Conservation (phyloP, 305 asterid species). For the Fraxinus angustifolia region DNA sequence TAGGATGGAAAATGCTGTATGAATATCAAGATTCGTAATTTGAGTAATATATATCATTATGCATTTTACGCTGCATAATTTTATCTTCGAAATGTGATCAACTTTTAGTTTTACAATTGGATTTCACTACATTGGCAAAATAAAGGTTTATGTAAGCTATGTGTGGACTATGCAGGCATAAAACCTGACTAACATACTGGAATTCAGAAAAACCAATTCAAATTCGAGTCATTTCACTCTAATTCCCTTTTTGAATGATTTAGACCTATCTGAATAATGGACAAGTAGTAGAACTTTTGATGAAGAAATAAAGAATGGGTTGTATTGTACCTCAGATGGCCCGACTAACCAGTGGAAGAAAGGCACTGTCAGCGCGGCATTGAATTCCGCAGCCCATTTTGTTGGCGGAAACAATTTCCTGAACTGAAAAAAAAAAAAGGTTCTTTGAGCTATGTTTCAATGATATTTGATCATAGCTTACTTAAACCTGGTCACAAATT, state of each 20-base stretch:
- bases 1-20: neutral
- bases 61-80: neutral
- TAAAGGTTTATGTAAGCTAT: neutral
- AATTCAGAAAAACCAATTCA: neutral
- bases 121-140: neutral
- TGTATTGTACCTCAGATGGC: conserved; percentile 73
- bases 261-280: neutral
- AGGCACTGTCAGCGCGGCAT: conserved; percentile 83
- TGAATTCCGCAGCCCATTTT: conserved; percentile 85
- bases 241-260: neutral
- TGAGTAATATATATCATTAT: neutral
- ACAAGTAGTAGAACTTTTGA: neutral
- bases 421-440: conserved; percentile 41
- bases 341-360: conserved; percentile 96
- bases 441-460: neutral
- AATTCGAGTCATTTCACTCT: neutral
- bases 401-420: conserved; percentile 90
- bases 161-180: neutral
- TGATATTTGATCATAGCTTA: neutral
- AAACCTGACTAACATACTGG: neutral
- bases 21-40: no score
- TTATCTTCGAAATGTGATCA: neutral
- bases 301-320: neutral
- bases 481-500: no score
- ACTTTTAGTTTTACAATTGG: neutral